Evolutionary conservation across 2,329 filamentous ascomycete genomes (phyloP), one percentile per base, ranked within the genome.

Genomic region (Chaetomiaceae sp.): DNA sequence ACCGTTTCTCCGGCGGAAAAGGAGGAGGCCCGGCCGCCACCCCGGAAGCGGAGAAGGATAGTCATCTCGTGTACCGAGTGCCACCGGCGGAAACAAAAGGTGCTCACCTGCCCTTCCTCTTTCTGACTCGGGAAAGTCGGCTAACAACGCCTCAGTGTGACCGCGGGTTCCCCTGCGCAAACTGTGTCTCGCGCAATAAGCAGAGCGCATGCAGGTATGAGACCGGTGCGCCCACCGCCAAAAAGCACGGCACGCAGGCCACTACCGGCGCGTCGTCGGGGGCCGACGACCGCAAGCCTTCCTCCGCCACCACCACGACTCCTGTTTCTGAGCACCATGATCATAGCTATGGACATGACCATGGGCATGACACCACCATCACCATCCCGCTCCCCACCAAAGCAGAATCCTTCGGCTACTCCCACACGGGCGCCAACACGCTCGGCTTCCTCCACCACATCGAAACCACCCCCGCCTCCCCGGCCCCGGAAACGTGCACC

Each of bases 31-130:
- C 70, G 68, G 56, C 70, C 67, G 37, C 74, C 75, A 17, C 73
- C 76, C 4, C 75, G 78, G 52, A 84, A 84, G 68, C 73, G 82
- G 59, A 76, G 79, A 62, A 75, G 82, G 36, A 72, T 81, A 38
- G 80, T 84, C 40, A 81, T 85, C 53, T 84, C 80, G 7, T 85
- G 82, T 61, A 81, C 77, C 11, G 82, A 85, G 64, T 85, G 82
- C 60, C 82, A 85, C 66, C 73, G 82, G 56, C 74, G 82, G 55
- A 85, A 85, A 64, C 80, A 83, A 64, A 82, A 82, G 73, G 78
- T 78, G 14, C 27, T 33, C 19, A 7, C 11, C 6, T 11, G 3
- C 19, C 17, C 22, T 22, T 33, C 12, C 29, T 19, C 3, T 20
- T n/a, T 9, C 20, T 46, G 9, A 3, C 8, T 31, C 4, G 3